Evolutionary conservation across 2,329 filamentous ascomycete genomes (phyloP).

Genomic region (Colletotrichum simmondsii): DNA sequence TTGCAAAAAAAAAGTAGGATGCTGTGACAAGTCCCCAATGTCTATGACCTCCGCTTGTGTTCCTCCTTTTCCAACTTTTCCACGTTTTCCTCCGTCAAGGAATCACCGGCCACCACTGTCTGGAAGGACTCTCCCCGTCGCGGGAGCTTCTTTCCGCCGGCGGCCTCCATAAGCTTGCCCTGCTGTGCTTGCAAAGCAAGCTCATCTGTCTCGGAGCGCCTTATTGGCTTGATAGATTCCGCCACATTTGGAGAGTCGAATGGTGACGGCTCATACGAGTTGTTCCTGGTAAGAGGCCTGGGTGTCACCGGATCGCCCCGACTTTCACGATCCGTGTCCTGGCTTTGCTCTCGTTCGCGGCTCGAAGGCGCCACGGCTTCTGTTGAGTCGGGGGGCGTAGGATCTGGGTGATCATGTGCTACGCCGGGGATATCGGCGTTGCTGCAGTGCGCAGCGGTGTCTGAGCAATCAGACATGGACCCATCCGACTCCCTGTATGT

Average conservation of each 20-base stretch:
- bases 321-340: slow-evolving; percentile 14
- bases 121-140: slow-evolving; percentile 48
- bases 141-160: slow-evolving; percentile 47
- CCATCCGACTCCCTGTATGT: slow-evolving; percentile 18
- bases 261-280: slow-evolving; percentile 52
- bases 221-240: slow-evolving; percentile 46
- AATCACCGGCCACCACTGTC: slow-evolving; percentile 50
- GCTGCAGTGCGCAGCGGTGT: slow-evolving; percentile 54
- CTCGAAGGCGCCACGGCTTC: background rate
- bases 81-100: slow-evolving; percentile 65
- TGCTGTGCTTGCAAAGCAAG: slow-evolving; percentile 56
- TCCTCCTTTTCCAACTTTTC: slow-evolving; percentile 55
- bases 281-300: slow-evolving; percentile 50
- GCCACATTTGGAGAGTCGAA: slow-evolving; percentile 48
- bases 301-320: slow-evolving; percentile 50
- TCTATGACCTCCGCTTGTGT: slow-evolving; percentile 19
- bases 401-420: background rate
- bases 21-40: background rate
- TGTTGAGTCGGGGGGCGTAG: background rate
- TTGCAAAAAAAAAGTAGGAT: background rate
- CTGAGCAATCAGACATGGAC: slow-evolving; percentile 57
- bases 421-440: slow-evolving; percentile 53
- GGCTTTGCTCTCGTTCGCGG: background rate
- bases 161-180: slow-evolving; percentile 59
- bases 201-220: slow-evolving; percentile 50